Conservation (phyloP, 2,329 filamentous ascomycete species). For the Penicillium sp. region DNA sequence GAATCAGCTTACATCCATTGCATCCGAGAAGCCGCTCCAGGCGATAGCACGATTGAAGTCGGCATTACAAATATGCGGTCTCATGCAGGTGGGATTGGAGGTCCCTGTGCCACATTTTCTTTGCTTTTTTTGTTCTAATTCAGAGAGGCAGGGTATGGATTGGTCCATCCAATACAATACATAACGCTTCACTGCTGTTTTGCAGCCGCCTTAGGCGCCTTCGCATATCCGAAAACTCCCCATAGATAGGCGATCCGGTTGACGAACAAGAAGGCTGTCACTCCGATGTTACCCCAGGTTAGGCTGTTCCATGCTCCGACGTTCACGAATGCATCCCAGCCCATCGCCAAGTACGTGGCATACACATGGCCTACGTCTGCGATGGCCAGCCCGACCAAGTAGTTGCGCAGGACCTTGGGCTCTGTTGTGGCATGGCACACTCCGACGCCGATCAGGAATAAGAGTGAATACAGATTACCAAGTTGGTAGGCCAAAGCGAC, state of each 20-base stretch:
- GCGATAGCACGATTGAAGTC: not conserved
- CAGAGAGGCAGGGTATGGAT: not conserved
- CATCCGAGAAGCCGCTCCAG: conserved; percentile 10
- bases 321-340: conserved; percentile 55
- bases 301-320: conserved; percentile 66
- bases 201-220: conserved; percentile 20
- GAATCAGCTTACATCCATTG: conserved; percentile 14
- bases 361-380: conserved; percentile 70
- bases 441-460: conserved; percentile 65
- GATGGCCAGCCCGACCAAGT: conserved; percentile 64
- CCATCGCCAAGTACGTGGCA: conserved; percentile 62
- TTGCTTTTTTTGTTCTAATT: conserved; percentile 2
- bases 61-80: not conserved
- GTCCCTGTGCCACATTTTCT: not conserved
- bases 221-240: conserved; percentile 59
- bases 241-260: conserved; percentile 60
- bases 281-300: conserved; percentile 72
- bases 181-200: conserved; percentile 42
- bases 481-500: conserved; percentile 67
- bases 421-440: conserved; percentile 67
- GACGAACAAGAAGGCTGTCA: conserved; percentile 62
- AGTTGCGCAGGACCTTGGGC: conserved; percentile 65
- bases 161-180: conserved; percentile 8
- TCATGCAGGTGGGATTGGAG: not conserved
- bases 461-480: conserved; percentile 68